Evolutionary conservation across 352 stramenopile genomes (phyloP).

Genomic region (Phytophthora pisi): DNA sequence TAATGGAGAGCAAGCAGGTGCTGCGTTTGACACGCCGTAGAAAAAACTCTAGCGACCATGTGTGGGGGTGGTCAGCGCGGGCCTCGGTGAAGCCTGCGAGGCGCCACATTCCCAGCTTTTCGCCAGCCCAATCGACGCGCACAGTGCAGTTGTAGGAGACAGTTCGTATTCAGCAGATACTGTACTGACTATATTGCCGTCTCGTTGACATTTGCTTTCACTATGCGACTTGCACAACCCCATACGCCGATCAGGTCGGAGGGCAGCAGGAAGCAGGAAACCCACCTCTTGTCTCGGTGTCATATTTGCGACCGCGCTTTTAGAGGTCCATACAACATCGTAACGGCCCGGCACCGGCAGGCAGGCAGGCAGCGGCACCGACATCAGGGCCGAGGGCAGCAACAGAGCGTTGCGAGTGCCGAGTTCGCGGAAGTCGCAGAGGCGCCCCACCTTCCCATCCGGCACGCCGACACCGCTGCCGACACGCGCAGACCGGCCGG

Average conservation of each 20-base stretch:
- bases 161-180: conserved; percentile 24
- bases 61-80: background rate
- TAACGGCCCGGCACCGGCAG: conserved; percentile 16
- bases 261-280: too few species aligned
- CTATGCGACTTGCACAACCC: conserved; percentile 6
- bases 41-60: conserved; percentile 9
- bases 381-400: too few species aligned
- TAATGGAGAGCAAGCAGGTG: too few species aligned
- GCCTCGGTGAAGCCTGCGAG: conserved; percentile 15
- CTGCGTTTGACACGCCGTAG: background rate
- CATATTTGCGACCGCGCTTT: conserved; percentile 6
- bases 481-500: background rate
- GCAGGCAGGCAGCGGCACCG: too few species aligned
- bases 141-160: conserved; percentile 13
- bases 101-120: conserved; percentile 7
- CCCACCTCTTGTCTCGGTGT: too few species aligned
- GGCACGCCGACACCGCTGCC: conserved; percentile 18
- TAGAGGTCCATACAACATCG: background rate
- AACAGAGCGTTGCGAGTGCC: too few species aligned
- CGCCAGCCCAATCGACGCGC: too few species aligned
- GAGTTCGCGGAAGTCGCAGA: too few species aligned
- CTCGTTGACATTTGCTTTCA: conserved; percentile 28
- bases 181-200: conserved; percentile 7
- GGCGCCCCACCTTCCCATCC: background rate
- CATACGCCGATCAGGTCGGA: too few species aligned